Evolutionary conservation across 169 alveolate genomes (phyloP).

Genomic region (Ichthyophthirius multifiliis): DNA sequence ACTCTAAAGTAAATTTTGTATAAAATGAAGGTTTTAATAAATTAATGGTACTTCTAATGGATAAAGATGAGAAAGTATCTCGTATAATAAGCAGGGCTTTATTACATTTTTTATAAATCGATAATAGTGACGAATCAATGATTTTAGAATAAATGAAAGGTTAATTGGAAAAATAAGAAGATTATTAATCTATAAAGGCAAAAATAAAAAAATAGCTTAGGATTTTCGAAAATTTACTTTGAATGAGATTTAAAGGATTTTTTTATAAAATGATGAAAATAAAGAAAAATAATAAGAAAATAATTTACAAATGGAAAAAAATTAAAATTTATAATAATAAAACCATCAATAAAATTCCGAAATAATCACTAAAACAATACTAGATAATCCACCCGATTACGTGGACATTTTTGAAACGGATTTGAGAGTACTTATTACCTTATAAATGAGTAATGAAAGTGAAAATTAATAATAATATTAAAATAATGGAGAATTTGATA

Average conservation of each 20-base stretch:
- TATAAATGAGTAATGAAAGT: background rate
- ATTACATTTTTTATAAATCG: background rate
- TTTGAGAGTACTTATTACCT: background rate
- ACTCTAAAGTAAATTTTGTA: background rate
- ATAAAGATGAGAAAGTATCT: background rate
- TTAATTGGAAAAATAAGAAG: background rate
- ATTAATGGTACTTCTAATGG: background rate
- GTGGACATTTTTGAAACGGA: slow-evolving; percentile 1
- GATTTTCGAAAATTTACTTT: background rate
- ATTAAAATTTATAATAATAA: background rate
- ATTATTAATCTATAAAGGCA: background rate
- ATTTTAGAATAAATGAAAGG: background rate
- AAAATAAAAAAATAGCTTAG: background rate
- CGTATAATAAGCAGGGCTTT: background rate
- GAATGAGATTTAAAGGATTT: background rate
- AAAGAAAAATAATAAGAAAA: background rate
- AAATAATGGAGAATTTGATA: no score
- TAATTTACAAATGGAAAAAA: background rate
- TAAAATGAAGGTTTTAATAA: slow-evolving; percentile 11
- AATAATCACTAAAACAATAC: background rate
- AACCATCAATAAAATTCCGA: background rate
- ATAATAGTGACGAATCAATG: background rate
- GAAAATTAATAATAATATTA: no score
- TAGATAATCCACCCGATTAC: background rate
- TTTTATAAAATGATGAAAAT: background rate